These are phyloP conservation scores for Hibiscus trionum DNA, from an alignment of 345 rosid genomes.

Conservation along the genomic window DNA sequence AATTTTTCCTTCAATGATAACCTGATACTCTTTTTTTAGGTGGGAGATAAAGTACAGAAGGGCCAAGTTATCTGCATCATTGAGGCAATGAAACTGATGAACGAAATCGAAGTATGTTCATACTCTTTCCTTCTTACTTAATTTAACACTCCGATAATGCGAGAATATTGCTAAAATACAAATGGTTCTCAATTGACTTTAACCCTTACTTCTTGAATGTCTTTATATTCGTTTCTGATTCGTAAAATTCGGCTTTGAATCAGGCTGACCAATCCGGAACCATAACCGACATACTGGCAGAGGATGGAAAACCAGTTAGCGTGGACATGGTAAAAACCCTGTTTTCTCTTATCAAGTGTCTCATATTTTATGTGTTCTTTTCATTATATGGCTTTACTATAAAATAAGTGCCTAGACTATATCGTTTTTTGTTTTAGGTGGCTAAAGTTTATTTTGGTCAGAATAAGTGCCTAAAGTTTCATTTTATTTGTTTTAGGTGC, in stretches of 20 bases:
- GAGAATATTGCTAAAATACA: background rate
- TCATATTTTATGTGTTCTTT: background rate
- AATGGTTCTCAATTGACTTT: background rate
- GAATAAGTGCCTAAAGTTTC: no score
- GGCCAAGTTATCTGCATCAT: constrained; percentile 92
- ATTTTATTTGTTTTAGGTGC: no score
- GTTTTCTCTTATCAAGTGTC: background rate
- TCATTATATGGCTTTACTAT: background rate
- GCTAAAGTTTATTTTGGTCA: no score
- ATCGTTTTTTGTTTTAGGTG: no score
- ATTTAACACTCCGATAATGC: background rate
- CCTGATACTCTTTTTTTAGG: constrained; percentile 28
- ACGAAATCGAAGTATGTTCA: constrained; percentile 75
- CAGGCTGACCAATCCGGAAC: constrained; percentile 98
- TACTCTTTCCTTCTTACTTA: background rate
- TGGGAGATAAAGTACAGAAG: constrained; percentile 94
- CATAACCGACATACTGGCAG: constrained; percentile 55
- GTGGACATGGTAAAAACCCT: constrained; percentile 52
- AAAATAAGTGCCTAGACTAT: no score
- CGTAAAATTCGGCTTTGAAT: constrained; percentile 9
- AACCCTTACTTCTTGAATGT: background rate
- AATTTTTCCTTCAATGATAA: background rate
- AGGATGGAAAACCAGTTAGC: constrained; percentile 82
- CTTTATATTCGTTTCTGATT: background rate
- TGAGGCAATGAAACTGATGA: constrained; percentile 99